Evolutionary conservation across 192 early-diverging fungal genomes (phyloP).

Genomic region (Coemansia sp.): DNA sequence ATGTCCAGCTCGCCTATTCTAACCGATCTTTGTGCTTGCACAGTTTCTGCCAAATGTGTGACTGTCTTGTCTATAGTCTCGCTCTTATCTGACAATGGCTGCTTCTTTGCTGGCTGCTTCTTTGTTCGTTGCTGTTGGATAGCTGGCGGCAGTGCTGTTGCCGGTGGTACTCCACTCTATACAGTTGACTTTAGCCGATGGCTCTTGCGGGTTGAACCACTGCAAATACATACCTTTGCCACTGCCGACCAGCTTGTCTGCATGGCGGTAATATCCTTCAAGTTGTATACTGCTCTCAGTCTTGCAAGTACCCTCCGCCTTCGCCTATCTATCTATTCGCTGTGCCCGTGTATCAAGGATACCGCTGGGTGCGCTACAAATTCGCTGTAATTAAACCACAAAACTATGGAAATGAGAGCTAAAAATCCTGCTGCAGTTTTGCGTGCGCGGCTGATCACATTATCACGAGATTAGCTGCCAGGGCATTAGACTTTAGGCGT

Average conservation of each 20-base stretch:
- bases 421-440: no score
- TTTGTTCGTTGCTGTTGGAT: not conserved
- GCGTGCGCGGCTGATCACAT: no score
- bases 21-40: conserved; percentile 4
- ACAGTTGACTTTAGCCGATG: not conserved
- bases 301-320: no score
- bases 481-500: no score
- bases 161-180: conserved; percentile 7
- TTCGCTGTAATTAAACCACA: no score
- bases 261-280: conserved; percentile 8
- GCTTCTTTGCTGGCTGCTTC: conserved; percentile 10
- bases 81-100: conserved; percentile 5
- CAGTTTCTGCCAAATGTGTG: not conserved
- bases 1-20: conserved; percentile 29
- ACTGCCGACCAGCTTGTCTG: conserved; percentile 35
- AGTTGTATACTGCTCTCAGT: no score
- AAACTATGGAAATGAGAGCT: no score
- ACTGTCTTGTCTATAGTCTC: conserved; percentile 8
- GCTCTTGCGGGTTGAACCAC: not conserved
- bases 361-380: no score
- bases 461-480: no score
- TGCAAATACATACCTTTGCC: conserved; percentile 30
- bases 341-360: no score
- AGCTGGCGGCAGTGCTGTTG: not conserved
- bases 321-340: no score